phyloP scores from a whole-genome alignment of 176 grass and related monocot species.

The Carex cristatella region DNA sequence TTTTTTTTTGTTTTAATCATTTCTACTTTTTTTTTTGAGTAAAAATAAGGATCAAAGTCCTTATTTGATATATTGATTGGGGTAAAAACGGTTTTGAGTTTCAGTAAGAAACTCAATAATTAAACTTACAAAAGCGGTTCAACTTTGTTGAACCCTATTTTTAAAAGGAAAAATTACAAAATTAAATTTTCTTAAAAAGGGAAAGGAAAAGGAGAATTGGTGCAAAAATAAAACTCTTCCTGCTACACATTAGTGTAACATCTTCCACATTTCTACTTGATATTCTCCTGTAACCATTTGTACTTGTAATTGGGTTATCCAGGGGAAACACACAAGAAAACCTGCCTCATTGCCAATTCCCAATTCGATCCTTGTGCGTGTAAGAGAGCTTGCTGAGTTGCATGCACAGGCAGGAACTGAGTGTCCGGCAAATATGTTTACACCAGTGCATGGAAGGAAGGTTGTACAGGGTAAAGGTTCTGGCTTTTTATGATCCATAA shows the following conservation, averaged over 20 bases:
- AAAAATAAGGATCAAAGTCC: too few species aligned
- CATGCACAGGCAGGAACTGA: constrained; percentile 38
- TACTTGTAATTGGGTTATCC: background rate
- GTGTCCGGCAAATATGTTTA: constrained; percentile 26
- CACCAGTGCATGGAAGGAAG: constrained; percentile 28
- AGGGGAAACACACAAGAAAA: constrained; percentile 61
- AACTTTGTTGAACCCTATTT: too few species aligned
- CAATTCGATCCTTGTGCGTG: constrained; percentile 56
- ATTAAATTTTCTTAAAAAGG: too few species aligned
- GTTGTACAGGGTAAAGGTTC: constrained; percentile 62
- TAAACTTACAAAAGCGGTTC: too few species aligned
- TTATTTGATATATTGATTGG: too few species aligned
- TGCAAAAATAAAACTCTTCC: too few species aligned
- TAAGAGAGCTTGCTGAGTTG: constrained; percentile 64
- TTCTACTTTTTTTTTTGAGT: background rate
- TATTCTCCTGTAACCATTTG: background rate
- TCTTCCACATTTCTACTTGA: background rate
- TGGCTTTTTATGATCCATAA: constrained; percentile 73
- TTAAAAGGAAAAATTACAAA: too few species aligned
- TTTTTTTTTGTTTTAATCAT: background rate
- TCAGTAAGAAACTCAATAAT: too few species aligned
- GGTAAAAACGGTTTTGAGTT: too few species aligned
- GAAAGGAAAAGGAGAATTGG: too few species aligned
- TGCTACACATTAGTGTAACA: too few species aligned
- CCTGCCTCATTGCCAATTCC: constrained; percentile 74